Evolutionary conservation across 2,329 filamentous ascomycete species (phyloP).

Genomic region (Penicillium vulpinum): DNA sequence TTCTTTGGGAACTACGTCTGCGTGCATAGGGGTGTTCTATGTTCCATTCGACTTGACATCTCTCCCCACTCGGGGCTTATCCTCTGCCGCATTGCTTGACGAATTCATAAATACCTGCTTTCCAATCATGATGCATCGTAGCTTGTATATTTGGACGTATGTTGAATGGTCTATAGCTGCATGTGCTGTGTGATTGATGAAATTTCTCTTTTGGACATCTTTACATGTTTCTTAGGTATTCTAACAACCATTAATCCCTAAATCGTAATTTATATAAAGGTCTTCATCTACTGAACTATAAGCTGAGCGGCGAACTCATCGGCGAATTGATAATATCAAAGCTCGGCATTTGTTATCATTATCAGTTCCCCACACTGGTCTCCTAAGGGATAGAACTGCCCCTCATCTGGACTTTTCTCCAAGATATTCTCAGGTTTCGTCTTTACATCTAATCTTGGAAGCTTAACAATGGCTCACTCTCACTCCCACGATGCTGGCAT

Average conservation of each 20-base stretch:
- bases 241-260: neutral
- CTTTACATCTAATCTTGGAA: neutral
- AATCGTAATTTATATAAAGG: neutral
- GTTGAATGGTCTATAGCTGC: neutral
- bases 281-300: neutral
- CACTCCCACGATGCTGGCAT: constrained; percentile 42
- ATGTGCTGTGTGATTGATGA: too few relatives aligned
- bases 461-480: constrained; percentile 37
- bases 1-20: constrained; percentile 24
- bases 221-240: neutral
- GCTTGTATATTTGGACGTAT: neutral
- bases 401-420: constrained; percentile 13
- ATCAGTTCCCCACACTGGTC: constrained; percentile 18
- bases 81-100: constrained; percentile 26
- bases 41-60: constrained; percentile 16
- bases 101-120: constrained; percentile 24
- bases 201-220: neutral
- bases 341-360: constrained; percentile 22
- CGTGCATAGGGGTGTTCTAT: constrained; percentile 22
- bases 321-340: constrained; percentile 13
- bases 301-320: constrained; percentile 20
- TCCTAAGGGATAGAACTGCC: constrained; percentile 11
- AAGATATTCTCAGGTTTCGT: neutral
- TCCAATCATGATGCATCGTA: constrained; percentile 5
- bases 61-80: constrained; percentile 15